Base-by-base conservation (phyloP, 148 eudicot species). In the Amaranthus palmeri region DNA sequence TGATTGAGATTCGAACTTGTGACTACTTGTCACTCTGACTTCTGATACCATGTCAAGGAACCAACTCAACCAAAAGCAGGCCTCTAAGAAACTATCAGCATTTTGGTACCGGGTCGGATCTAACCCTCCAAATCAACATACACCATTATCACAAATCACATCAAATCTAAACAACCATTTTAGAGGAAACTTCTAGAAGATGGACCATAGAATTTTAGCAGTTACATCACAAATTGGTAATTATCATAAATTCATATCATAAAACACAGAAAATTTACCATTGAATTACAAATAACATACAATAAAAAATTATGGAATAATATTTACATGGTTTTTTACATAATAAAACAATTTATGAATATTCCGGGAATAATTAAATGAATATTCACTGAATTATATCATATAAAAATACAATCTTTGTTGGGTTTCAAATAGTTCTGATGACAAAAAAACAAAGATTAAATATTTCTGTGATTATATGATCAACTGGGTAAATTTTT, bases 51-150 rank as follows among this genome's bases (percentile, higher is more conserved):
- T n/a, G n/a, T n/a, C n/a, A n/a, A n/a, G n/a, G n/a, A n/a, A n/a
- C n/a, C n/a, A n/a, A n/a, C n/a, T n/a, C n/a, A n/a, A n/a, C n/a
- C n/a, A n/a, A n/a, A n/a, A n/a, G n/a, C n/a, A n/a, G n/a, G n/a
- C n/a, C n/a, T n/a, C n/a, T n/a, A 10, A 2, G 45, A 72, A 62
- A 62, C 0, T 61, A 8, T 10, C 9, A 36, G 25, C 42, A 70
- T 56, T 17, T 13, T 3, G 14, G 15, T 72, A 9, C 0, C 5
- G 59, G 74, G 67, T 72, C 10, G 67, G 67, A 36, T 71, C 74
- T 59, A 54, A 47, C 8, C 7, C 1, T 58, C 25, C 11, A 25
- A 25, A 25, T 25, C 6, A 46, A 3, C 53, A 54, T 5, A 69
- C 45, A 14, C 50, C 72, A 54, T 1, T 57, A 47, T 15, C 13